Evolutionary conservation across 1,284 basidiomycete genomes (phyloP).

Genomic region (Cryptococcus neoformans): DNA sequence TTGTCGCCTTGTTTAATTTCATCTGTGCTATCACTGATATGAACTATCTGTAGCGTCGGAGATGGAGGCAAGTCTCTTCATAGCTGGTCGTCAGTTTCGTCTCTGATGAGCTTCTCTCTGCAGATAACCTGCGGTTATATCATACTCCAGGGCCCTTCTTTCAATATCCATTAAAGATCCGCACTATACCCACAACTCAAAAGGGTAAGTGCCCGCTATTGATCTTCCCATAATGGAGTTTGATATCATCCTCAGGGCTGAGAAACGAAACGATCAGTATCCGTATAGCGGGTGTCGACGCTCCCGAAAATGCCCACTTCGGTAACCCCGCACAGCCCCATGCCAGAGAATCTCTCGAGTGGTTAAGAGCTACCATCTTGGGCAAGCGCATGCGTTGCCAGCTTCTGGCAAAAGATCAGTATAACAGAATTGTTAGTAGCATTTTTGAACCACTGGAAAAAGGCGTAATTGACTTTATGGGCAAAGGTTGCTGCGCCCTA

Average conservation of each 20-base stretch:
- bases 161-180: conserved; percentile 66
- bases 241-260: conserved; percentile 54
- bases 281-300: conserved; percentile 81
- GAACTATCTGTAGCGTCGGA: conserved; percentile 59
- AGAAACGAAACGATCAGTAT: conserved; percentile 76
- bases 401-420: conserved; percentile 72
- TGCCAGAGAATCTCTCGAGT: conserved; percentile 64
- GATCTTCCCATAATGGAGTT: neutral
- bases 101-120: neutral
- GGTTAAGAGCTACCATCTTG: conserved; percentile 61
- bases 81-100: neutral
- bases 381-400: conserved; percentile 56
- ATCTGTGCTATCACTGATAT: neutral
- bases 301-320: conserved; percentile 80
- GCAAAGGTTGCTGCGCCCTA: conserved; percentile 63
- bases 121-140: conserved; percentile 61
- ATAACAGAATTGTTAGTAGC: conserved; percentile 46
- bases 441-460: neutral
- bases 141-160: conserved; percentile 77
- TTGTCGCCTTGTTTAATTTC: conserved; percentile 20
- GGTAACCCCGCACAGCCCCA: conserved; percentile 72
- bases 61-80: conserved; percentile 55
- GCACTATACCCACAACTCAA: conserved; percentile 57
- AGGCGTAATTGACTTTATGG: too few species aligned
- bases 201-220: conserved; percentile 56